These are phyloP conservation scores for Sanghuangporus sanghuang DNA, from an alignment of 1,284 basidiomycete genomes.

Conservation along the genomic window DNA sequence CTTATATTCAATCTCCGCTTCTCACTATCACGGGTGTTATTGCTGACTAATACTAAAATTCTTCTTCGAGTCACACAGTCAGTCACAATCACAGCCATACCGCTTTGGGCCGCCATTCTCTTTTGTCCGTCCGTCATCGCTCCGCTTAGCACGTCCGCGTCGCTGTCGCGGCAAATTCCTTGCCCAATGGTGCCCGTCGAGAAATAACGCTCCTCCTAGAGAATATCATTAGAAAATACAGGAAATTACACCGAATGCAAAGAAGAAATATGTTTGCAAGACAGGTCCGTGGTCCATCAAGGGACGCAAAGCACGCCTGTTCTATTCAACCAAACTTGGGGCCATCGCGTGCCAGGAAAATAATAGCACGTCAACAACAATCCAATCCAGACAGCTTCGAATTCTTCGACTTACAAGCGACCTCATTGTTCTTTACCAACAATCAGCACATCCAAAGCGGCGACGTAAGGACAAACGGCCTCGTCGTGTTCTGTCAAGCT, in stretches of 20 bases:
- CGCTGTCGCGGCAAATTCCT: neutral
- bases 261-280: neutral
- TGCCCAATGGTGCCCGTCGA: no score
- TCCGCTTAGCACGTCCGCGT: neutral
- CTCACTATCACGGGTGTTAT: neutral
- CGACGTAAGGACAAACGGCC: neutral
- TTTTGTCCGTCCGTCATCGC: neutral
- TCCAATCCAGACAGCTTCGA: neutral
- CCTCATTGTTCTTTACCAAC: neutral
- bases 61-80: neutral
- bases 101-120: neutral
- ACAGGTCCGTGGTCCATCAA: neutral
- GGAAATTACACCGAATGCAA: neutral
- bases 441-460: neutral
- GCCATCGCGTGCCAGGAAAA: neutral
- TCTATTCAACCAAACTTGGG: neutral
- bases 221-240: neutral
- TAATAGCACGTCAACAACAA: neutral
- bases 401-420: neutral
- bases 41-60: neutral
- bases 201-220: neutral
- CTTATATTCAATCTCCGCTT: constrained; percentile 15
- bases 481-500: neutral
- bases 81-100: neutral
- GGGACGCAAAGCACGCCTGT: neutral